A percentile compares a stretch with the other conserved stretches of the same genome.
phyloP scores from a whole-genome alignment of 2,329 filamentous ascomycete genomes.

The Venturia pyrina region DNA sequence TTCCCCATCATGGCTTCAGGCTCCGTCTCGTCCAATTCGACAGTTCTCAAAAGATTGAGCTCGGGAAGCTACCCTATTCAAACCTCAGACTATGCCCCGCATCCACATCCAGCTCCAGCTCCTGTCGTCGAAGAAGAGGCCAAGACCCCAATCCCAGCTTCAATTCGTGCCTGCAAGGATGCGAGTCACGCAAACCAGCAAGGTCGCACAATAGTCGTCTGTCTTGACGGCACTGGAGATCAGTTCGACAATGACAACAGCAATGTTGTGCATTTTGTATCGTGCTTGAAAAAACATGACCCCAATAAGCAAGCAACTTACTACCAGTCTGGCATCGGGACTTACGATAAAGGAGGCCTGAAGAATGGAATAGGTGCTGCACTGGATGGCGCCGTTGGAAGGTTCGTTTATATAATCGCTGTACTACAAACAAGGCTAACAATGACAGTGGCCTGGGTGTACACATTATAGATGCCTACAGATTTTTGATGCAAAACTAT shows the following conservation, averaged over 20 bases:
- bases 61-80: conserved; percentile 15
- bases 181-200: conserved; percentile 14
- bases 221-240: conserved; percentile 36
- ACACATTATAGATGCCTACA: conserved; percentile 31
- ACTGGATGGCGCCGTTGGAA: conserved; percentile 34
- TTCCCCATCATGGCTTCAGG: neutral
- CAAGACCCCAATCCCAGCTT: conserved; percentile 17
- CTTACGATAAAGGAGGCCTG: conserved; percentile 31
- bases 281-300: conserved; percentile 34
- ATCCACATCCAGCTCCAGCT: neutral
- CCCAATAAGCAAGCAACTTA: conserved; percentile 28
- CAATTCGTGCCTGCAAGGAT: conserved; percentile 23
- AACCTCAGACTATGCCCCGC: conserved; percentile 8
- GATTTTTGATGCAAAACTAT: conserved; percentile 30
- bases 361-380: conserved; percentile 29
- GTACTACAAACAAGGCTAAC: neutral
- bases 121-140: neutral
- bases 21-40: neutral
- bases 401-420: neutral
- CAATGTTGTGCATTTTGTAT: conserved; percentile 26
- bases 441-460: conserved; percentile 23
- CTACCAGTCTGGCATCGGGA: conserved; percentile 38
- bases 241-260: conserved; percentile 33
- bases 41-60: neutral
- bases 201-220: conserved; percentile 29